phyloP scores from a whole-genome alignment of 2,329 filamentous ascomycete genomes.

The Zasmidium angulare region DNA sequence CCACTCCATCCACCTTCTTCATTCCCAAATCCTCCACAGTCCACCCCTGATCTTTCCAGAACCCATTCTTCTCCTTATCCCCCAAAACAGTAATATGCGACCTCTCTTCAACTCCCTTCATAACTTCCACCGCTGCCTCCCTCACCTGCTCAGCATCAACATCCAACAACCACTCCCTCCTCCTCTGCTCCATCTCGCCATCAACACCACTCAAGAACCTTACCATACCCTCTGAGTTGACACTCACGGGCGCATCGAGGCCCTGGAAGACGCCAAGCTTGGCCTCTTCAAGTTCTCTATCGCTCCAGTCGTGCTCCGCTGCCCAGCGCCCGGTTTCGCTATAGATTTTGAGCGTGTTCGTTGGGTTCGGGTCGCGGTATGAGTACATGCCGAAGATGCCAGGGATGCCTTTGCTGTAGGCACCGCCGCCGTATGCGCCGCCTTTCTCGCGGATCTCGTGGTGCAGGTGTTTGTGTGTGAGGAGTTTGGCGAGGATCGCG shows the following conservation, averaged over 20 bases:
- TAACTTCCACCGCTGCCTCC: constrained; percentile 75
- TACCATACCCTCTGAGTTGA: constrained; percentile 83
- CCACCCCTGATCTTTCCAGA: constrained; percentile 64
- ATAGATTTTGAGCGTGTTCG: constrained; percentile 85
- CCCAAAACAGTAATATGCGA: constrained; percentile 74
- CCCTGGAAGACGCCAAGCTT: constrained; percentile 93
- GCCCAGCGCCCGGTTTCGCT: constrained; percentile 79
- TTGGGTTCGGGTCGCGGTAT: constrained; percentile 93
- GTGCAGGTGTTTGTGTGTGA: constrained; percentile 95
- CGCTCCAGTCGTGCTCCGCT: constrained; percentile 74
- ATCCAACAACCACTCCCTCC: constrained; percentile 81
- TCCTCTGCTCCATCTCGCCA: constrained; percentile 82
- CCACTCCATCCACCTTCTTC: background rate
- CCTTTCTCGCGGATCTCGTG: constrained; percentile 98
- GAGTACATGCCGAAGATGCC: constrained; percentile 93
- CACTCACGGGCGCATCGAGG: constrained; percentile 82
- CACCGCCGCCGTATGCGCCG: constrained; percentile 90
- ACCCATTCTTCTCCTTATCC: constrained; percentile 67
- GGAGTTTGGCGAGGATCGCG: constrained; percentile 83
- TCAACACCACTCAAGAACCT: constrained; percentile 83
- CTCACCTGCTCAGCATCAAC: constrained; percentile 79
- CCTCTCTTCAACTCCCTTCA: constrained; percentile 56
- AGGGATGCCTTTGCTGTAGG: constrained; percentile 75
- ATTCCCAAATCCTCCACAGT: constrained; percentile 66
- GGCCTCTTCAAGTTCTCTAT: constrained; percentile 87